These are phyloP conservation scores for Polyporus arcularius DNA, from an alignment of 768 basidiomycete species.

Conservation along the genomic window DNA sequence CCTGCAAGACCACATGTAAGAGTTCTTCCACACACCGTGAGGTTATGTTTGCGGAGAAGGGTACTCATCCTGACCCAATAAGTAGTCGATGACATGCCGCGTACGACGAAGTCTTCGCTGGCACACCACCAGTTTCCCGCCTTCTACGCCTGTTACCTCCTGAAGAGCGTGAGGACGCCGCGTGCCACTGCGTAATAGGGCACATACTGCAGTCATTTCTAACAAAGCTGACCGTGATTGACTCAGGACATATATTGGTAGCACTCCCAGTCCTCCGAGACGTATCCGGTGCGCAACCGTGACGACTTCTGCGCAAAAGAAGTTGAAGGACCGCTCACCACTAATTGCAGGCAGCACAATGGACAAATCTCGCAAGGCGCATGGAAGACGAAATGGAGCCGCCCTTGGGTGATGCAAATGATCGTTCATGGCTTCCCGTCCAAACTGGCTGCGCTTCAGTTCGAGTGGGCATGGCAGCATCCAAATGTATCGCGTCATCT, in stretches of 20 bases:
- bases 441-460: slow-evolving; percentile 71
- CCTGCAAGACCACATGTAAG: neutral
- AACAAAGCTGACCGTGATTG: neutral
- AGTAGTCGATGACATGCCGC: slow-evolving; percentile 11
- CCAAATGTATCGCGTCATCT: slow-evolving; percentile 70
- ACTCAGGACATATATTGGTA: slow-evolving; percentile 72
- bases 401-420: slow-evolving; percentile 87
- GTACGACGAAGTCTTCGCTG: slow-evolving; percentile 23
- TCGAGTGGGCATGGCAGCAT: slow-evolving; percentile 89
- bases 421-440: slow-evolving; percentile 85
- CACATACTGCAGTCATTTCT: neutral
- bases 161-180: slow-evolving; percentile 63
- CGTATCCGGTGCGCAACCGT: slow-evolving; percentile 51
- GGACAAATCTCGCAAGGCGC: slow-evolving; percentile 75
- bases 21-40: too few relatives aligned
- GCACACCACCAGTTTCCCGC: slow-evolving; percentile 49
- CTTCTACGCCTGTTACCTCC: slow-evolving; percentile 84
- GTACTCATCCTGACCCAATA: neutral
- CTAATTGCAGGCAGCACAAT: slow-evolving; percentile 67
- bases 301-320: neutral
- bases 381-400: slow-evolving; percentile 55
- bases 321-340: neutral
- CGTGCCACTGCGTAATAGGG: slow-evolving; percentile 43
- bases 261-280: slow-evolving; percentile 66
- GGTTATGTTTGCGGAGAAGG: neutral